Evolutionary conservation across 495 filamentous ascomycete species (phyloP), one percentile per base, ranked within the genome.

Genomic region (Neurospora tetrasperma): DNA sequence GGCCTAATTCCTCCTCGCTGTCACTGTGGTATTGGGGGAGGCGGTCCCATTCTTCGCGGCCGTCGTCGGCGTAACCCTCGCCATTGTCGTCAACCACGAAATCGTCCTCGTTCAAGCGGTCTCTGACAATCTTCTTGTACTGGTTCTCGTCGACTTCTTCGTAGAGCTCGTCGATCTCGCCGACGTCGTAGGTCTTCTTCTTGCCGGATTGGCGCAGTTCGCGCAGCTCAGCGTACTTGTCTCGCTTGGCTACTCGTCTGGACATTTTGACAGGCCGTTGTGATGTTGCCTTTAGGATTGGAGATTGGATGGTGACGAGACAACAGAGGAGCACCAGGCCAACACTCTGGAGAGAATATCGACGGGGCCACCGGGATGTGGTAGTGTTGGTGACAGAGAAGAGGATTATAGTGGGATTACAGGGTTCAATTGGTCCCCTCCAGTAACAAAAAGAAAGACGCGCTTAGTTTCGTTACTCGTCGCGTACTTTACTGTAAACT

Each of bases 41-140:
- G 72, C 86, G 85, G 74, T 96, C 93, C 96, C 96, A 99, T 66
- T 97, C 96, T 79, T 99, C 96, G 69, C 96, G 92, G 72, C 96
- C 96, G 79, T 99, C 96, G 78, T 99, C 96, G 70, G 92, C 95
- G 79, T 99, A 99, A 38, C 94, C 93, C 74, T 92, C 92, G 70
- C 94, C 94, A 82, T 96, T 94, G 82, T 96, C 92, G 81, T 96
- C 93, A 71, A 99, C 93, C 71, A 99, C 95, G 73, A 99, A 99
- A 83, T 99, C 96, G 79, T 99, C 96, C 78, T 94, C 87, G 79
- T 97, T 93, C 62, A 99, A 86, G 27, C 96, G 91, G 62, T 91
- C 89, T 44, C 95, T 88, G 48, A 99, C 94, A 71, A 98, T 89
- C 79, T 97, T 96, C 82, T 97, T 97, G 86, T 99, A 99, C 69